Conservation (phyloP, 768 basidiomycete genomes). For the Mycena olivaceomarginata region DNA sequence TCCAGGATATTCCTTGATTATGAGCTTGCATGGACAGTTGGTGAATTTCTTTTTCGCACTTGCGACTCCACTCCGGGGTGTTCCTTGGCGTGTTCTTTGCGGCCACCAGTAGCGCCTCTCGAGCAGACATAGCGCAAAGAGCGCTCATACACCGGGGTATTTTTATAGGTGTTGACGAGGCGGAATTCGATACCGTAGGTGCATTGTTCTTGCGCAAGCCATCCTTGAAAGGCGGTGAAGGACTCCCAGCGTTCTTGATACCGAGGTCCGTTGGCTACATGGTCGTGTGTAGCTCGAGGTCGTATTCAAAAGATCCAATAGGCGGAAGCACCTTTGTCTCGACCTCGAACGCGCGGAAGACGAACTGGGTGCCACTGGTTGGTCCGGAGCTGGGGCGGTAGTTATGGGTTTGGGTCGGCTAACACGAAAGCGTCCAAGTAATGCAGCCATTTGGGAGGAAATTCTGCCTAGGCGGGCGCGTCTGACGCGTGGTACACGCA, state of each 20-base stretch:
- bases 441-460: neutral
- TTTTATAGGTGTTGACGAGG: no score
- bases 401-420: neutral
- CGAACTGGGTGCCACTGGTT: neutral
- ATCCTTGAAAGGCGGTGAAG: neutral
- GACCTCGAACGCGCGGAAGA: neutral
- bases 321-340: neutral
- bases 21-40: no score
- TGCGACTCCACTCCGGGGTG: no score
- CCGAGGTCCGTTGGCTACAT: no score
- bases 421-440: neutral
- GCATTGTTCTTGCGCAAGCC: neutral
- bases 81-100: no score
- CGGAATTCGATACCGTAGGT: neutral
- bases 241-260: neutral
- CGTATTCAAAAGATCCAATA: neutral
- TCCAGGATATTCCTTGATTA: no score
- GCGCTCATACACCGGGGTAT: no score
- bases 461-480: neutral
- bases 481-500: neutral
- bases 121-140: no score
- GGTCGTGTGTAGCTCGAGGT: no score
- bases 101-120: no score
- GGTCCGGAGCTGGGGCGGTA: neutral
- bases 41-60: no score